phyloP scores from a whole-genome alignment of 2,329 filamentous ascomycete genomes.

The Berkeleyomyces rouxiae region DNA sequence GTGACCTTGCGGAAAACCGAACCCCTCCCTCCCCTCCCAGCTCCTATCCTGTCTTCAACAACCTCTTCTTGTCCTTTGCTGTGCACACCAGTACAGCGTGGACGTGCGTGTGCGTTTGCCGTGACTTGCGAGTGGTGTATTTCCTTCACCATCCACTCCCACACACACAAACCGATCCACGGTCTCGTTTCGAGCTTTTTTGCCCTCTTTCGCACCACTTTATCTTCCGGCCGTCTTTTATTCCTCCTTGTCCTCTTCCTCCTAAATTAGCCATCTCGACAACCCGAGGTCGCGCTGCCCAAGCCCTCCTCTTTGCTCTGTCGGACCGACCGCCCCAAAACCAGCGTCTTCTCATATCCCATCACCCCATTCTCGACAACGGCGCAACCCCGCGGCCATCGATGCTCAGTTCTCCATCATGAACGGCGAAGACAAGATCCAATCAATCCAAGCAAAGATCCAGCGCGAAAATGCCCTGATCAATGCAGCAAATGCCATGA shows the following conservation, averaged over 20 bases:
- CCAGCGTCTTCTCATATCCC: neutral
- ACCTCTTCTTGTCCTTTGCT: neutral
- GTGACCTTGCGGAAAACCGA: neutral
- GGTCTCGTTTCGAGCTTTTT: neutral
- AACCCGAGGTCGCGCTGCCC: neutral
- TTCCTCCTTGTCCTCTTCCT: neutral
- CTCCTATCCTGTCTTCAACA: neutral
- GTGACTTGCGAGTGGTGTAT: neutral
- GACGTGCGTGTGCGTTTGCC: neutral
- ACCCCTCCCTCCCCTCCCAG: neutral
- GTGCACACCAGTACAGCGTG: neutral
- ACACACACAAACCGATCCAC: neutral
- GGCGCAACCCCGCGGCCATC: neutral
- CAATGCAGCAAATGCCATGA: constrained; percentile 85
- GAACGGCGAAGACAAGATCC: constrained; percentile 48
- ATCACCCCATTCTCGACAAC: neutral
- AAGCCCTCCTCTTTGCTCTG: neutral
- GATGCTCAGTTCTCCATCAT: constrained; percentile 27
- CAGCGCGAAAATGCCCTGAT: constrained; percentile 93
- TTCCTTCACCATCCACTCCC: neutral
- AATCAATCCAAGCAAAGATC: constrained; percentile 89
- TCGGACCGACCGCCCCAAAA: neutral
- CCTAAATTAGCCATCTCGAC: neutral
- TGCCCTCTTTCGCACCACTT: neutral
- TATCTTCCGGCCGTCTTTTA: neutral